Evolutionary conservation across 345 rosid species (phyloP).

Genomic region (Psidium friedrichsthalianum): DNA sequence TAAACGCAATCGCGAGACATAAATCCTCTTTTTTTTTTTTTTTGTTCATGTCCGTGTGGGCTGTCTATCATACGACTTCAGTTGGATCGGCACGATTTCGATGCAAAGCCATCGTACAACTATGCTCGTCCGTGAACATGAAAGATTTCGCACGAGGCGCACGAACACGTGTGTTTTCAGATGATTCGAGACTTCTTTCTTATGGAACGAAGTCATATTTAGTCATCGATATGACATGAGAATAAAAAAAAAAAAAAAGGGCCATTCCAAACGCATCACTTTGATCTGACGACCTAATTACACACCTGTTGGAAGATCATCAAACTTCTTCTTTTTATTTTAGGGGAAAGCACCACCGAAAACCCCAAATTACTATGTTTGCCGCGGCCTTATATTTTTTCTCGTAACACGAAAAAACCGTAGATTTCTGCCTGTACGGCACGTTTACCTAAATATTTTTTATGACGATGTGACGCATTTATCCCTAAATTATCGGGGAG

Average conservation of each 20-base stretch:
- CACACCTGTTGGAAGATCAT: neutral
- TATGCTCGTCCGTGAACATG: neutral
- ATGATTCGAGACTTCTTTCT: neutral
- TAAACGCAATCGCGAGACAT: neutral
- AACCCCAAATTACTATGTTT: too few species aligned
- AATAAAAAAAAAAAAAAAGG: neutral
- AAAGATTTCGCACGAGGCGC: neutral
- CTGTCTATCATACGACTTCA: neutral
- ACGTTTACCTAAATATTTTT: too few species aligned
- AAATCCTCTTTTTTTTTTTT: too few species aligned
- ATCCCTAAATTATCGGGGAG: too few species aligned
- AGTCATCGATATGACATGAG: too few species aligned
- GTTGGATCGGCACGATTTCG: neutral
- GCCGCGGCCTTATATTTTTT: too few species aligned
- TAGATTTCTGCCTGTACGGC: too few species aligned
- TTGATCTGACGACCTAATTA: neutral
- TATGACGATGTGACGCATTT: too few species aligned
- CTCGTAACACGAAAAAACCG: too few species aligned
- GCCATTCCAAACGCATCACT: neutral
- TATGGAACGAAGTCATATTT: neutral
- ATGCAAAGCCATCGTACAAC: neutral
- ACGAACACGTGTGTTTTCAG: neutral
- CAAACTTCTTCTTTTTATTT: accelerated
- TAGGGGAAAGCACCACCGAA: too few species aligned
- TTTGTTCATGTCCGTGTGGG: neutral